Percentiles rank a stretch among this genome's conserved stretches.
Conservation (phyloP, 345 rosid genomes). For the Arabis alpina region DNA sequence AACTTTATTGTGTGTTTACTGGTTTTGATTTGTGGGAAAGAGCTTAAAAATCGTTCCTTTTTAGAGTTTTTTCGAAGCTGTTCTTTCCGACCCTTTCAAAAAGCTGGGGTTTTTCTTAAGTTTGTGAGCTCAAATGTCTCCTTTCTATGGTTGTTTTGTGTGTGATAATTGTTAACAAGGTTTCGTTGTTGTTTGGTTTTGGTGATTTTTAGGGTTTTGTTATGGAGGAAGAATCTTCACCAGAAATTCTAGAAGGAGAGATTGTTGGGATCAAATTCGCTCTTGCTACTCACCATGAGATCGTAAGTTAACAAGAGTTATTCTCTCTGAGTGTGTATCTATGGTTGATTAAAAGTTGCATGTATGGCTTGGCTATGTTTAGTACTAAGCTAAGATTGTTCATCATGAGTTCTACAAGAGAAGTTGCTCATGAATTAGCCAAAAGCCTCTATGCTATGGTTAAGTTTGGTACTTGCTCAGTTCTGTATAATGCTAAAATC, state of each 20-base stretch:
- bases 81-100: slow-evolving; percentile 1
- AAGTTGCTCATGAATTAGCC: no score
- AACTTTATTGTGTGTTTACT: not conserved
- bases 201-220: slow-evolving; percentile 14
- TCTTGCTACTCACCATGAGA: slow-evolving; percentile 69
- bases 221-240: slow-evolving; percentile 60
- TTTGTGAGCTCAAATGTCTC: slow-evolving; percentile 13
- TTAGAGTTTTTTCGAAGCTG: no score
- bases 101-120: slow-evolving; percentile 12
- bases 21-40: slow-evolving; percentile 21
- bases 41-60: slow-evolving; percentile 13
- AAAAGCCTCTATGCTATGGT: not conserved
- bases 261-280: slow-evolving; percentile 70
- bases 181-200: slow-evolving; percentile 10
- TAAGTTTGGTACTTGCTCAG: slow-evolving; percentile 10
- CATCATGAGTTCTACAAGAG: not conserved
- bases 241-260: slow-evolving; percentile 61
- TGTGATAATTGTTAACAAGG: slow-evolving; percentile 7
- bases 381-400: not conserved
- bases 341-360: slow-evolving; percentile 11
- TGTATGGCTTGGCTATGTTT: not conserved
- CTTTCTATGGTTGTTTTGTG: not conserved
- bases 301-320: slow-evolving; percentile 57
- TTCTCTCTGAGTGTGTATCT: slow-evolving; percentile 7
- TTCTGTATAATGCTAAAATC: not conserved